These are phyloP conservation scores for Pestalotiopsis sp. DNA, from an alignment of 2,329 filamentous ascomycete genomes.

Conservation along the genomic window DNA sequence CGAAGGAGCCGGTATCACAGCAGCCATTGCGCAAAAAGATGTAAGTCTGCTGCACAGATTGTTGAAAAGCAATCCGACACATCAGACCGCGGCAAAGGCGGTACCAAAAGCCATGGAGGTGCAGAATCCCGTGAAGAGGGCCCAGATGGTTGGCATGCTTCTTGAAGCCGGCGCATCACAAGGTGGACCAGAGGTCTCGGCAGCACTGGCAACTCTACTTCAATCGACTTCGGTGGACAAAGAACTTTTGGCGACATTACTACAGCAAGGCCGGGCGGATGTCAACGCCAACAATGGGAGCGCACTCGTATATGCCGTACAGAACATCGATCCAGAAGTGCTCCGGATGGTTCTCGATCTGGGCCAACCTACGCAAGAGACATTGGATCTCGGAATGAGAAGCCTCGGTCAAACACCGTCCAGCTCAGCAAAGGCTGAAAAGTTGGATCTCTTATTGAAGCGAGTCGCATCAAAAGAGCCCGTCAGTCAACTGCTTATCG, in stretches of 20 bases:
- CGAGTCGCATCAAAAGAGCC: constrained; percentile 45
- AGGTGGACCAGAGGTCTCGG: constrained; percentile 43
- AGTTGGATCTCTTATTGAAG: constrained; percentile 50
- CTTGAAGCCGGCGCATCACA: constrained; percentile 47
- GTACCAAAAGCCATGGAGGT: constrained; percentile 51
- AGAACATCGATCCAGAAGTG: constrained; percentile 51
- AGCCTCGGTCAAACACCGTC: constrained; percentile 46
- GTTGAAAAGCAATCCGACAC: constrained; percentile 46
- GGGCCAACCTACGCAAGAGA: constrained; percentile 46
- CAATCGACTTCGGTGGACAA: constrained; percentile 51
- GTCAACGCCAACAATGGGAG: constrained; percentile 51
- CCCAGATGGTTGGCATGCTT: constrained; percentile 50
- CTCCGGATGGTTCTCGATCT: constrained; percentile 49
- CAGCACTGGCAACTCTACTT: constrained; percentile 45
- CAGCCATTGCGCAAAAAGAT: constrained; percentile 52
- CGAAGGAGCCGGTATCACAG: constrained; percentile 49
- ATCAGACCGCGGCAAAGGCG: constrained; percentile 49
- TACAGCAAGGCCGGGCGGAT: constrained; percentile 55
- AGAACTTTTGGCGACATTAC: constrained; percentile 48
- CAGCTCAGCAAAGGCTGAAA: constrained; percentile 48
- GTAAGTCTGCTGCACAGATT: constrained; percentile 46
- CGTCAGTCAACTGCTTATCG: constrained; percentile 48
- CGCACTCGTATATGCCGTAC: constrained; percentile 37
- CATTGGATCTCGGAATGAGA: constrained; percentile 45
- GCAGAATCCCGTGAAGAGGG: constrained; percentile 42